Evolutionary conservation across 2,329 filamentous ascomycete genomes (phyloP).

Genomic region (Juglanconis oblonga): DNA sequence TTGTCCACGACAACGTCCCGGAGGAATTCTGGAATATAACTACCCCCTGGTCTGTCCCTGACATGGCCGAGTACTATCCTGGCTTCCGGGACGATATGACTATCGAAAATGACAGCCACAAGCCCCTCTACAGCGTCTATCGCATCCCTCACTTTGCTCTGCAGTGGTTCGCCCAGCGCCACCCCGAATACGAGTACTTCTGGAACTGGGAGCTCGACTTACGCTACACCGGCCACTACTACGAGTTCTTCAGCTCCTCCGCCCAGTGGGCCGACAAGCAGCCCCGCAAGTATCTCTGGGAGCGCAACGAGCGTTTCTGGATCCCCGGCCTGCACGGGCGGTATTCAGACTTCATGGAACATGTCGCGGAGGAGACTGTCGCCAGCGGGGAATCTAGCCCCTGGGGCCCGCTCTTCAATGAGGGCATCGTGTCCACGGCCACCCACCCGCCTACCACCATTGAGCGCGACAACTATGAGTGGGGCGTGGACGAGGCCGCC

Average conservation of each 20-base stretch:
- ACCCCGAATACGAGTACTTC: slow-evolving; percentile 76
- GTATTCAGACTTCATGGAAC: slow-evolving; percentile 63
- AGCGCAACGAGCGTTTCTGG: slow-evolving; percentile 70
- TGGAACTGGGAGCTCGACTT: slow-evolving; percentile 91
- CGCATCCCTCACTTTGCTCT: slow-evolving; percentile 42
- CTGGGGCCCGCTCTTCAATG: slow-evolving; percentile 55
- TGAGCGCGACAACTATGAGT: slow-evolving; percentile 64
- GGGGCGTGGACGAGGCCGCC: slow-evolving; percentile 74
- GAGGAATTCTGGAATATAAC: slow-evolving; percentile 61
- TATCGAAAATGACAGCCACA: slow-evolving; percentile 42
- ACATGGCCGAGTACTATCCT: slow-evolving; percentile 76
- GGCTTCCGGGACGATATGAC: slow-evolving; percentile 69
- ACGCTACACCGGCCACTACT: slow-evolving; percentile 76
- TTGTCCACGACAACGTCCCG: slow-evolving; percentile 44
- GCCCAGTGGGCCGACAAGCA: slow-evolving; percentile 62
- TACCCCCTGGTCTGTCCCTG: slow-evolving; percentile 71
- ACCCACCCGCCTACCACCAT: slow-evolving; percentile 55
- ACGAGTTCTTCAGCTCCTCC: slow-evolving; percentile 70
- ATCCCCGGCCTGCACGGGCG: slow-evolving; percentile 66
- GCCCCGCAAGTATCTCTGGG: slow-evolving; percentile 71
- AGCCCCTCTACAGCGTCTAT: slow-evolving; percentile 53
- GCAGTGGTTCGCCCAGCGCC: slow-evolving; percentile 73
- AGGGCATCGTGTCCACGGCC: slow-evolving; percentile 61
- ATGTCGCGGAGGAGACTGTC: slow-evolving; percentile 52
- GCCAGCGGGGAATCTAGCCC: slow-evolving; percentile 65